phyloP scores from a whole-genome alignment of 768 basidiomycete genomes.

The Filobasidium floriforme region DNA sequence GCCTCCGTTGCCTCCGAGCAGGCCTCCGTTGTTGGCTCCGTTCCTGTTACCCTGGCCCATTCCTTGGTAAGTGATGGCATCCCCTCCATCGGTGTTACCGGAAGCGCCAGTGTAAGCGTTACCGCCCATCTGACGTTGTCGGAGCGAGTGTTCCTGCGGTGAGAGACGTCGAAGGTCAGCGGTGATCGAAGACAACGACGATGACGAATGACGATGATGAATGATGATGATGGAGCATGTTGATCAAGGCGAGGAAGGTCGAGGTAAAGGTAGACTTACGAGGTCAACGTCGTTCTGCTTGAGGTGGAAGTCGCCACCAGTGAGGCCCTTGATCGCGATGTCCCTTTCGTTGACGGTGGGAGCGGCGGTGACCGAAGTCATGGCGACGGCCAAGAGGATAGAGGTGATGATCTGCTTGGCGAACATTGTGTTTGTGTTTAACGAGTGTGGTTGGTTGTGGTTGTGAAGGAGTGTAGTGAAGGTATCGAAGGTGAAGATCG shows the following conservation, averaged over 20 bases:
- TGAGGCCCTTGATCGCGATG: background rate
- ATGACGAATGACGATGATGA: background rate
- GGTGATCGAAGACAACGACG: background rate
- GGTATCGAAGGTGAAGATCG: background rate
- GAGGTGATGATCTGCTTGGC: slow-evolving; percentile 4
- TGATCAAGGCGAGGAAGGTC: background rate
- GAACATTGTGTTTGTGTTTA: slow-evolving; percentile 5
- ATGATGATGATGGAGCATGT: background rate
- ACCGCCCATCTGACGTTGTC: background rate
- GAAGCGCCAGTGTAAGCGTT: background rate
- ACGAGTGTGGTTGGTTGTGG: slow-evolving; percentile 2
- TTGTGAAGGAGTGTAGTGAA: background rate
- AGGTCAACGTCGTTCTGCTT: background rate
- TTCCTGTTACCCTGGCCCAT: background rate
- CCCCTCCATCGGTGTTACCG: background rate
- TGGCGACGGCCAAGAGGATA: slow-evolving; percentile 8
- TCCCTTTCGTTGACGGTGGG: background rate
- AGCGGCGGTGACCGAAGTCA: slow-evolving; percentile 7
- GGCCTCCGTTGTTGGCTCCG: background rate
- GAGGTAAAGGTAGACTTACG: background rate
- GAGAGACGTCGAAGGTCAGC: background rate
- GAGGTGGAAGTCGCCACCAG: background rate
- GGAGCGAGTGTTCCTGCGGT: background rate
- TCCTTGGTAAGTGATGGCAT: background rate
- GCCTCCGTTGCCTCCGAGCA: background rate